Percentiles rank a stretch among this genome's conserved stretches.
Conservation (phyloP, 352 stramenopile species). For the Phytopythium kandeliae region DNA sequence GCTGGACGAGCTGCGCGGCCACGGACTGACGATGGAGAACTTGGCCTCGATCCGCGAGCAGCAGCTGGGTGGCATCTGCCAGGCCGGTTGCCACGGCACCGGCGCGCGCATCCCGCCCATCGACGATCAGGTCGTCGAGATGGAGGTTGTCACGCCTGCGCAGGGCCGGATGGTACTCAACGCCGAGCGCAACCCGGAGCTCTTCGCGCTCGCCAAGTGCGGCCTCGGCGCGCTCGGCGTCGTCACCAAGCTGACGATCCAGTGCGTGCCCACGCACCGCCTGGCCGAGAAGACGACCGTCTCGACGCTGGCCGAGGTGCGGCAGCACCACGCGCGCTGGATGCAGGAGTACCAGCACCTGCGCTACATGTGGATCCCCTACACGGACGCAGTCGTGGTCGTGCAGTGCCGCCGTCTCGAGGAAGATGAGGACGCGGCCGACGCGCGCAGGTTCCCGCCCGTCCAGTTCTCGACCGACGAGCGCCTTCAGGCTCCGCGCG, state of each 20-base stretch:
- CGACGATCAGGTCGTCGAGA: conserved; percentile 95
- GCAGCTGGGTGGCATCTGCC: conserved; percentile 95
- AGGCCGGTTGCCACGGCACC: conserved; percentile 95
- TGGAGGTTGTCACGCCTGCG: conserved; percentile 95
- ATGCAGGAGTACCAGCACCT: conserved; percentile 82
- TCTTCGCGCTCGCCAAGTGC: conserved; percentile 93
- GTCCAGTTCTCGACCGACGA: conserved; percentile 45
- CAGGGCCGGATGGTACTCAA: conserved; percentile 88
- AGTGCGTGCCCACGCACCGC: conserved; percentile 92
- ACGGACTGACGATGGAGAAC: conserved; percentile 96
- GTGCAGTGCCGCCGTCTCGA: conserved; percentile 83
- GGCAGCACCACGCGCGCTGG: conserved; percentile 65
- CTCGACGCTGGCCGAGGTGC: conserved; percentile 84
- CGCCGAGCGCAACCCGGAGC: conserved; percentile 60
- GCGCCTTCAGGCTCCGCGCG: conserved; percentile 66
- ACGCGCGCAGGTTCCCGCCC: conserved; percentile 33
- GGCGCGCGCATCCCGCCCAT: conserved; percentile 93
- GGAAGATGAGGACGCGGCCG: conserved; percentile 31
- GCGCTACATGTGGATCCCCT: conserved; percentile 99
- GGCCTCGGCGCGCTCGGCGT: conserved; percentile 95
- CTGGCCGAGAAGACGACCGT: conserved; percentile 94
- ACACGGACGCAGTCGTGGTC: conserved; percentile 93
- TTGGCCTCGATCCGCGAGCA: conserved; percentile 98
- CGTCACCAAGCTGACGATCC: conserved; percentile 94
- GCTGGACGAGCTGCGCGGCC: conserved; percentile 59